Base-by-base conservation (phyloP, 805 yeast species). In the Suhomyces xylopsoci region DNA sequence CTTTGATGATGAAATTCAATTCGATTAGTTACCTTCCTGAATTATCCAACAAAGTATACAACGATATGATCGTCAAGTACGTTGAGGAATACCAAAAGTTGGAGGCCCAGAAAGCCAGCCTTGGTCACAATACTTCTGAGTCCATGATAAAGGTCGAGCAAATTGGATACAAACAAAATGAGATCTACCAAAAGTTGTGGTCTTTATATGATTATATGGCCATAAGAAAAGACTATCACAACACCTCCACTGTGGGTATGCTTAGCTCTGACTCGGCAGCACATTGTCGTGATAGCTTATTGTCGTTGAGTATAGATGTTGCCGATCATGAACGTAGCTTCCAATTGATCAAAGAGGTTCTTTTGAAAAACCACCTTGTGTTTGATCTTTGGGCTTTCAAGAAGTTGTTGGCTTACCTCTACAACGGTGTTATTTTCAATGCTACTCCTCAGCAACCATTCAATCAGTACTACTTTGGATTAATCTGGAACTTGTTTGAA, bases 211-310 rank as follows among this genome's bases (percentile, higher is more conserved):
- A 72, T 42, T 64, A 66, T 51, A 63, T 68, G 28, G 67, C 73
- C 10, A 64, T 73, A 5, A 65, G 78, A 47, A 67, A 70, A 49
- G 78, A 74, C 51, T 73, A 58, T 52, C 72, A 69, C 44, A 30
- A 46, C 2, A 25, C 47, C 2, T 47, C 60, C 3, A 48, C 58
- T 2, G 43, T 51, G 6, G 43, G 32, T 3, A 47, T 45, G 30
- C 7, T 47, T 25, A n/a, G 30, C 17, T 7, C 38, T 19, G 26
- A 34, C 8, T 47, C 43, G 10, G 38, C 49, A 20, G 26, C 22
- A 4, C 55, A 54, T 22, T 61, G 71, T 48, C 68, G 72, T 49
- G 74, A 71, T 47, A 45, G 54, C 36, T 55, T 75, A 20, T 61
- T 75, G 24, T 62, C 73, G 0, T 56, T 71, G 7, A 58, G 69